Evolutionary conservation across 768 basidiomycete species (phyloP), one percentile per base, ranked within the genome.

Genomic region (Tricholoma furcatifolium): DNA sequence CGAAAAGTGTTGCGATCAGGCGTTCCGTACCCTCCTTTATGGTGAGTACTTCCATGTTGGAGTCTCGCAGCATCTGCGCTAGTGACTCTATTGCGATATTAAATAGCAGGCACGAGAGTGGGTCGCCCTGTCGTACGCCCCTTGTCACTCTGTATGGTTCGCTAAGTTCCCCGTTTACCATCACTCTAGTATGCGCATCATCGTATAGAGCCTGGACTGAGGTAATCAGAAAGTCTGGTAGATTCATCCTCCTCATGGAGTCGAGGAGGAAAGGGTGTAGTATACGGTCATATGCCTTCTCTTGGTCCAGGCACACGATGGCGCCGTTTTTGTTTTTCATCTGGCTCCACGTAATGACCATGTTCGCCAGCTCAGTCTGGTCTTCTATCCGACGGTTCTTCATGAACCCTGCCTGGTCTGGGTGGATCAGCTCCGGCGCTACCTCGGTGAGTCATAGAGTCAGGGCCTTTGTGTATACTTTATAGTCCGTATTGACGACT

Each of bases 391-490:
- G 34, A 35, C 34, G 34, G 15, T 35, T 35, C 34, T 35, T 15
- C 0, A 79, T 59, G 21, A 79, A 78, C 0, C 75, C 75, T 0
- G 74, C 66, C 54, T 76, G 75, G 60, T 70, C 58, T 2, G 11
- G 15, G 51, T 76, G 70, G 0, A 77, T 62, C 0, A 72, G 20
- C 1, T 18, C 14, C 0, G 55, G 55, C 0, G 50, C 65, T 9
- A 55, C 51, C 9, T 46, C 23, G 0, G 60, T 51, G 1, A 72
- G 60, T 34, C 53, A 50, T 1, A 40, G 54, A 0, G 69, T 52
- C 1, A 74, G 57, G 0, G 36, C 52, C 40, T 63, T 62, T 6
- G 71, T 71, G 12, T 70, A 55, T 0, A 70, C 53, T 58, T 73
- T 74, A 24, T 74, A 74, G 57, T 74, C 70, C 3, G 64, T 51